Conservation (phyloP, 2,329 filamentous ascomycete species). For the Xylaria sp. region DNA sequence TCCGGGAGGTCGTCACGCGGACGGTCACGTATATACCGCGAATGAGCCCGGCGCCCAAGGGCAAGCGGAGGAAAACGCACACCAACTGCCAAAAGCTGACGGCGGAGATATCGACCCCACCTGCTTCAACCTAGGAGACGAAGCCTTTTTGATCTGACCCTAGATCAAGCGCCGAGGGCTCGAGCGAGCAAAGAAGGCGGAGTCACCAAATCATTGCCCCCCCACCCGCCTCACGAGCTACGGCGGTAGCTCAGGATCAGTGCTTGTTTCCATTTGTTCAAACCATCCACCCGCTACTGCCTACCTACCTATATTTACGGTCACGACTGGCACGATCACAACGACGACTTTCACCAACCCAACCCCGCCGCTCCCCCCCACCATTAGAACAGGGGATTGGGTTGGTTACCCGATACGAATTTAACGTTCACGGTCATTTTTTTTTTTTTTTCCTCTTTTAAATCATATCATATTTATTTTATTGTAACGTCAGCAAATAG, state of each 20-base stretch:
- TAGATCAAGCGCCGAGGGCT: not conserved
- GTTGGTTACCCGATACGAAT: constrained; percentile 32
- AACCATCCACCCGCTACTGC: constrained; percentile 26
- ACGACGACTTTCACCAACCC: not conserved
- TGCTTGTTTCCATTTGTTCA: constrained; percentile 44
- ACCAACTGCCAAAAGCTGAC: constrained; percentile 45
- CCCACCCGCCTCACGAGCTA: not conserved
- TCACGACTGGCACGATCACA: constrained; percentile 6
- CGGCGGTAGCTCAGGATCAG: constrained; percentile 16
- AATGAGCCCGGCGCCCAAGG: constrained; percentile 87
- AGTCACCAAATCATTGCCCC: constrained; percentile 23
- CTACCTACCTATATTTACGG: constrained; percentile 10
- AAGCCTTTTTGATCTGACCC: not conserved
- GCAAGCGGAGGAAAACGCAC: constrained; percentile 81
- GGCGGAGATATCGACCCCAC: constrained; percentile 30
- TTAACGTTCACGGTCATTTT: constrained; percentile 31
- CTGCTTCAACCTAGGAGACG: constrained; percentile 41
- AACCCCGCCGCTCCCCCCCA: constrained; percentile 9
- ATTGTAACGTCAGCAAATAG: constrained; percentile 29
- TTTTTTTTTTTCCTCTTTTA: too few species aligned
- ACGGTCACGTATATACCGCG: constrained; percentile 90
- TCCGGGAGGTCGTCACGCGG: constrained; percentile 91
- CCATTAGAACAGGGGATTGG: constrained; percentile 27
- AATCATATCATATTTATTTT: constrained; percentile 25
- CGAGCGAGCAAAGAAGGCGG: constrained; percentile 23